These are phyloP conservation scores for Trichoderma virens DNA, from an alignment of 495 filamentous ascomycete species.

Conservation along the genomic window DNA sequence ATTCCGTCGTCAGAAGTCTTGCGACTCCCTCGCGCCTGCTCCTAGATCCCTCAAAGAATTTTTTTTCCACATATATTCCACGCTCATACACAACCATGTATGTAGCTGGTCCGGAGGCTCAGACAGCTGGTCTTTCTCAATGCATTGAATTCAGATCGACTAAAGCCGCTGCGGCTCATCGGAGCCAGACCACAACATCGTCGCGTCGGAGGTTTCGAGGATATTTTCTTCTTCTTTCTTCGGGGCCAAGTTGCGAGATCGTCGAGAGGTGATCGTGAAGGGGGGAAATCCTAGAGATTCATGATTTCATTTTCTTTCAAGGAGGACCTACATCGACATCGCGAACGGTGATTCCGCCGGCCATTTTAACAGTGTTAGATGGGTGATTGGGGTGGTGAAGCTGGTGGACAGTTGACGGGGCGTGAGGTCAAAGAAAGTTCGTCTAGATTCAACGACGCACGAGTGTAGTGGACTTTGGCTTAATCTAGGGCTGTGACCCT, in stretches of 20 bases:
- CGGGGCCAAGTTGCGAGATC: slow-evolving; percentile 21
- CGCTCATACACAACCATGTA: neutral
- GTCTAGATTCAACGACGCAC: neutral
- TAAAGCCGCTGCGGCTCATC: neutral
- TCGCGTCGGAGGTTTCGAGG: neutral
- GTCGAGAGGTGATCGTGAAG: slow-evolving; percentile 19
- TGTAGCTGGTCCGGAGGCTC: neutral
- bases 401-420: slow-evolving; percentile 4
- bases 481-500: neutral
- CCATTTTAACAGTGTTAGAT: slow-evolving; percentile 60
- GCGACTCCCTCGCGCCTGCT: slow-evolving; percentile 53
- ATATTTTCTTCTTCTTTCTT: slow-evolving; percentile 10
- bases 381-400: slow-evolving; percentile 11
- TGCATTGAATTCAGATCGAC: neutral
- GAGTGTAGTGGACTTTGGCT: neutral
- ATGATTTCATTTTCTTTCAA: slow-evolving; percentile 12
- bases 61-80: slow-evolving; percentile 17
- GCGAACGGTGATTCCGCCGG: slow-evolving; percentile 74
- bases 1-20: slow-evolving; percentile 55
- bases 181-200: neutral
- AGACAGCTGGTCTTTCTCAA: slow-evolving; percentile 4
- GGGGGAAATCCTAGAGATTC: slow-evolving; percentile 14
- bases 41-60: slow-evolving; percentile 16
- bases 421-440: slow-evolving; percentile 4
- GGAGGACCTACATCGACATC: slow-evolving; percentile 76